Percentiles rank a stretch among this genome's conserved stretches.
phyloP scores from a whole-genome alignment of 2,329 filamentous ascomycete species.

The Cladosporium colombiae region DNA sequence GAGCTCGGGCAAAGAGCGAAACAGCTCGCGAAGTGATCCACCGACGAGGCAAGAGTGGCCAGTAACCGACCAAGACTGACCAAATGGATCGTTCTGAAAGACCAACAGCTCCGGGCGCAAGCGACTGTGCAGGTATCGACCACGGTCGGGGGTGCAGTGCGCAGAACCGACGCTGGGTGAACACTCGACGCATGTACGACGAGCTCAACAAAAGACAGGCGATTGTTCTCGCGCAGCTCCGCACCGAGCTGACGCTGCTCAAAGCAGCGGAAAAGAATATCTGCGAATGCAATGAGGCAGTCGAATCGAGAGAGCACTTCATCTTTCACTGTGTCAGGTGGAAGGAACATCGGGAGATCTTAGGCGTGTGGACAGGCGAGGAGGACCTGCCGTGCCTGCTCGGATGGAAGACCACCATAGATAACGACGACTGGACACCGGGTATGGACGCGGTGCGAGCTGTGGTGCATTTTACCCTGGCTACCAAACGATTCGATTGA shows the following conservation, averaged over 20 bases:
- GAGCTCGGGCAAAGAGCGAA: not conserved
- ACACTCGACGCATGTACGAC: slow-evolving; percentile 12
- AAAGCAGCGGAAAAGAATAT: slow-evolving; percentile 9
- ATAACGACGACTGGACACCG: slow-evolving; percentile 10
- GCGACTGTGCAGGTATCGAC: not conserved
- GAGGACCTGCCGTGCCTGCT: not conserved
- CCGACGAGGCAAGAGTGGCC: not conserved
- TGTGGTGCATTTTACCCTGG: not conserved
- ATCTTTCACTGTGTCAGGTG: slow-evolving; percentile 6
- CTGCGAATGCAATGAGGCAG: slow-evolving; percentile 2
- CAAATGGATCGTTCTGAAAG: not conserved
- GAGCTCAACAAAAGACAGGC: not conserved
- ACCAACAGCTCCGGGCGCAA: not conserved
- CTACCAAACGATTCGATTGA: slow-evolving; percentile 4
- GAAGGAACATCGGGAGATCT: slow-evolving; percentile 8
- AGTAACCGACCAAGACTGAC: not conserved
- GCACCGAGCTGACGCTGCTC: not conserved
- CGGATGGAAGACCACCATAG: not conserved
- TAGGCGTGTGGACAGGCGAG: not conserved
- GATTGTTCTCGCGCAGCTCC: slow-evolving; percentile 4
- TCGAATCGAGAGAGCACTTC: slow-evolving; percentile 12
- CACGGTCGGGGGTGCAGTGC: not conserved
- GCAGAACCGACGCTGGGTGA: not conserved
- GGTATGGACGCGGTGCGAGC: slow-evolving; percentile 14
- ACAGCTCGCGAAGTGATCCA: not conserved